Percentiles rank a stretch among this genome's conserved stretches.
These are phyloP conservation scores for Ceratobasidium sp. DNA, from an alignment of 1,284 basidiomycete genomes.

Conservation along the genomic window DNA sequence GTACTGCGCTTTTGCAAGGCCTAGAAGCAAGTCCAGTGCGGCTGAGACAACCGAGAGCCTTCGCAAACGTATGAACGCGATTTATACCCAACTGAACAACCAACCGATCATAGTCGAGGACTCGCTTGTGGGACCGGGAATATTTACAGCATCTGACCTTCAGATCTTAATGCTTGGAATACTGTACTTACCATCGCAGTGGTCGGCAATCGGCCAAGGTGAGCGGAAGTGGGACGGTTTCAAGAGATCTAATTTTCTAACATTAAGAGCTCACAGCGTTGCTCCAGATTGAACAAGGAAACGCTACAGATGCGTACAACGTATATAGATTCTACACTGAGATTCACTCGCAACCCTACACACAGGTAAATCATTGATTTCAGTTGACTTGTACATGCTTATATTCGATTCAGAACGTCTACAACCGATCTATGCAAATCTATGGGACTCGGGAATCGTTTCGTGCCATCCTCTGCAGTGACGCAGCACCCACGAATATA, in stretches of 20 bases:
- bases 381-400: neutral
- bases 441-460: neutral
- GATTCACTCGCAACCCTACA: neutral
- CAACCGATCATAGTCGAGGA: constrained; percentile 40
- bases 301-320: neutral
- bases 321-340: neutral
- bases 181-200: constrained; percentile 33
- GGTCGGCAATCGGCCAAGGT: neutral
- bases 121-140: constrained; percentile 43
- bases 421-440: neutral
- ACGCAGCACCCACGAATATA: constrained; percentile 39
- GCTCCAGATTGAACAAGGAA: neutral
- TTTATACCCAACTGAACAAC: constrained; percentile 38
- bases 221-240: neutral
- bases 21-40: neutral
- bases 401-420: constrained; percentile 1
- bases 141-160: constrained; percentile 41
- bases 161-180: constrained; percentile 38
- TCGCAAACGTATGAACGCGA: constrained; percentile 4
- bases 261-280: neutral
- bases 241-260: constrained; percentile 9
- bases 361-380: neutral
- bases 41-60: constrained; percentile 40
- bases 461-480: constrained; percentile 46
- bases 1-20: constrained; percentile 31